phyloP scores from a whole-genome alignment of 1,139 yeast species.

The Lodderomyces orthopsilosis region DNA sequence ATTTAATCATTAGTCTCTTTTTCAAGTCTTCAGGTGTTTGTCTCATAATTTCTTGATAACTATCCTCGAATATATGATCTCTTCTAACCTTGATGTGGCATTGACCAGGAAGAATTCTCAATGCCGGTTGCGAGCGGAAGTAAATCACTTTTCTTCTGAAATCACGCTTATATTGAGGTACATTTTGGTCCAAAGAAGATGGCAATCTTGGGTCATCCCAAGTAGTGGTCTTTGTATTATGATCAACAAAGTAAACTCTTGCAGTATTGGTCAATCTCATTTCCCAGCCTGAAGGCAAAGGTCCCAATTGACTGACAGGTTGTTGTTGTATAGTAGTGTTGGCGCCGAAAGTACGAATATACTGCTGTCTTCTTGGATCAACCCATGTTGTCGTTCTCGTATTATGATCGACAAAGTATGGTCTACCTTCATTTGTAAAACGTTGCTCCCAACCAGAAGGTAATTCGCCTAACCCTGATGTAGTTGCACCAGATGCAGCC shows the following conservation, averaged over 20 bases:
- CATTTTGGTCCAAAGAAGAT: conserved; percentile 94
- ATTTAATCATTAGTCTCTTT: conserved; percentile 95
- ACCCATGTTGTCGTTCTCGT: conserved; percentile 99
- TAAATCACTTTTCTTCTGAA: conserved; percentile 95
- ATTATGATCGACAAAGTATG: conserved; percentile 96
- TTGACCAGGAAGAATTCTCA: conserved; percentile 96
- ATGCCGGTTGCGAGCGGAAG: conserved; percentile 97
- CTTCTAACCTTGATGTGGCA: conserved; percentile 97
- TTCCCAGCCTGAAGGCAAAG: conserved; percentile 99
- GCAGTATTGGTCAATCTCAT: conserved; percentile 99
- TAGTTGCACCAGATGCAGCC: conserved; percentile 89
- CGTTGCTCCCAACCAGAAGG: conserved; percentile 99
- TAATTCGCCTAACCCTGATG: conserved; percentile 93
- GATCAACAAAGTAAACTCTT: conserved; percentile 97
- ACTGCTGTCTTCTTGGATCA: conserved; percentile 98
- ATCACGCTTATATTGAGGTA: conserved; percentile 98
- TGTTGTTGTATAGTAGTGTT: conserved; percentile 92
- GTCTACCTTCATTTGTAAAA: conserved; percentile 96
- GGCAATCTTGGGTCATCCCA: conserved; percentile 99
- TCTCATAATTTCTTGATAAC: conserved; percentile 97
- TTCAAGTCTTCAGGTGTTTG: conserved; percentile 97
- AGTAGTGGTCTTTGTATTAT: conserved; percentile 96
- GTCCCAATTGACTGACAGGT: conserved; percentile 98
- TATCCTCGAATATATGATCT: conserved; percentile 94
- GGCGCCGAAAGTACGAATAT: conserved; percentile 91